Evolutionary conservation across 768 basidiomycete genomes (phyloP).

Genomic region (Boletus rubropictus): DNA sequence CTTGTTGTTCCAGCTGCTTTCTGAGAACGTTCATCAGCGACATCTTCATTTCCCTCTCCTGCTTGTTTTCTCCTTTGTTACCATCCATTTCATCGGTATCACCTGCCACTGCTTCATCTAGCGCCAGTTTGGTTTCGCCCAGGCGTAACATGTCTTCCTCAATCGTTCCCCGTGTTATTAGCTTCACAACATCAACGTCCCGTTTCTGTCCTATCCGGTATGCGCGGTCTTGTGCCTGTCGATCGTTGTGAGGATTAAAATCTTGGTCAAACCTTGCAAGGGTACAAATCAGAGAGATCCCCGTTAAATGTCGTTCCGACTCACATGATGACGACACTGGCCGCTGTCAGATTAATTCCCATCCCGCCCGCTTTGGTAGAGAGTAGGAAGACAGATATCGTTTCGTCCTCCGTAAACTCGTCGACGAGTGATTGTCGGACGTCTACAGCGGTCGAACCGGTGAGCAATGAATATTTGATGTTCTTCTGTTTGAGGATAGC

Average conservation of each 20-base stretch:
- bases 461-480: constrained; percentile 76
- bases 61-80: constrained; percentile 53
- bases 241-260: constrained; percentile 97
- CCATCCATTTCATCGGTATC: constrained; percentile 51
- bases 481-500: constrained; percentile 66
- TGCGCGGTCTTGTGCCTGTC: constrained; percentile 94
- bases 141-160: constrained; percentile 94
- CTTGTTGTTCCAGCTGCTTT: constrained; percentile 69
- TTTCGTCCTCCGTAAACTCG: constrained; percentile 81
- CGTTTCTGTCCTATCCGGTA: constrained; percentile 95
- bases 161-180: constrained; percentile 87
- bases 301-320: constrained; percentile 17
- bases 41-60: constrained; percentile 78
- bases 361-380: constrained; percentile 93
- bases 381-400: constrained; percentile 83
- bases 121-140: constrained; percentile 82
- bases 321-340: constrained; percentile 90
- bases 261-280: constrained; percentile 85
- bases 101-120: constrained; percentile 93
- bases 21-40: constrained; percentile 81
- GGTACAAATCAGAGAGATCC: not conserved
- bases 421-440: constrained; percentile 91
- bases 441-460: constrained; percentile 91
- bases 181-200: constrained; percentile 90
- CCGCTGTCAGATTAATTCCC: constrained; percentile 96